phyloP scores from a whole-genome alignment of 192 early-diverging fungal species.

The Coemansia sp. region DNA sequence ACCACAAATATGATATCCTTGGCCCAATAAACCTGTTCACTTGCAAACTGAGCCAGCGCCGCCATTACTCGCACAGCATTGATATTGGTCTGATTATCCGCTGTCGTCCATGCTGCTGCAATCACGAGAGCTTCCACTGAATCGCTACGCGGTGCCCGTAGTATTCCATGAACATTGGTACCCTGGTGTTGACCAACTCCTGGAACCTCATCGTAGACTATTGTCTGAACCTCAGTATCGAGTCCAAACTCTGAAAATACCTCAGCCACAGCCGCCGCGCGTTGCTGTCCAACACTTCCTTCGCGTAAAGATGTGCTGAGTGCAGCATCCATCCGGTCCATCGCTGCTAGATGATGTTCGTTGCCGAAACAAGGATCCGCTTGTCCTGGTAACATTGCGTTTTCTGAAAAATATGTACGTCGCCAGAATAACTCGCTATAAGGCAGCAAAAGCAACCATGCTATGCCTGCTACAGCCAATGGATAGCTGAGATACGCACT shows the following conservation, averaged over 20 bases:
- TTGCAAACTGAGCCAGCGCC: slow-evolving; percentile 37
- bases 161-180: slow-evolving; percentile 78
- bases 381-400: slow-evolving; percentile 72
- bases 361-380: slow-evolving; percentile 50
- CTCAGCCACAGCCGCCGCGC: slow-evolving; percentile 8
- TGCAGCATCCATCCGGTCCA: slow-evolving; percentile 18
- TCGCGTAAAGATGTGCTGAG: not conserved
- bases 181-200: slow-evolving; percentile 43
- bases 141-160: slow-evolving; percentile 78
- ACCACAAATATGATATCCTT: slow-evolving; percentile 91
- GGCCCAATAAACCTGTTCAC: slow-evolving; percentile 79
- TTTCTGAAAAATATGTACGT: slow-evolving; percentile 72
- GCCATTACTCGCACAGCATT: slow-evolving; percentile 39
- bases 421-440: slow-evolving; percentile 59
- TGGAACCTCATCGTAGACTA: slow-evolving; percentile 29
- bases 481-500: slow-evolving; percentile 54
- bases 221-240: slow-evolving; percentile 42
- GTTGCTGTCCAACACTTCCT: not conserved
- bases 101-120: slow-evolving; percentile 76
- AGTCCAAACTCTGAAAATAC: slow-evolving; percentile 36
- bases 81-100: slow-evolving; percentile 51
- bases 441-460: slow-evolving; percentile 68
- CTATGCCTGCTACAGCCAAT: slow-evolving; percentile 58
- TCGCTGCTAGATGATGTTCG: slow-evolving; percentile 22
- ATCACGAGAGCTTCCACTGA: slow-evolving; percentile 87